phyloP scores from a whole-genome alignment of 176 grass and related monocot species.

The Cenchrus purpureus region DNA sequence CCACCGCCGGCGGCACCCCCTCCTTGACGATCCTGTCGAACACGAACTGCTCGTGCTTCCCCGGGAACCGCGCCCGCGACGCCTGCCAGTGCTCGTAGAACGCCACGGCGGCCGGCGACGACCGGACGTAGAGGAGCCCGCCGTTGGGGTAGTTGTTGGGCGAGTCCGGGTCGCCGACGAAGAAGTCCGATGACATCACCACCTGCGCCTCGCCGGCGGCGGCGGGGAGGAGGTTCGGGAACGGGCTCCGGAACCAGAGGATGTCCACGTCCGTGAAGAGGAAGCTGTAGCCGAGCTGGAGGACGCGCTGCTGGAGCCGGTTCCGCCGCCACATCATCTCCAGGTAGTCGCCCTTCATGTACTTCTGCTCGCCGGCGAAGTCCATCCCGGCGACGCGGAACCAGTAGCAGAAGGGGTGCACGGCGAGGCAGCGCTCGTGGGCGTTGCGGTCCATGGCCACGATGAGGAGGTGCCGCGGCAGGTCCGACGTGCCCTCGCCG shows the following conservation, averaged over 20 bases:
- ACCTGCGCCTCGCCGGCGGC: slow-evolving; percentile 32
- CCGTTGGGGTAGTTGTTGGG: slow-evolving; percentile 64
- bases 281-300: slow-evolving; percentile 81
- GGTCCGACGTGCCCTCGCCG: slow-evolving; percentile 46
- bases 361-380: slow-evolving; percentile 66
- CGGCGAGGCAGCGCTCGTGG: slow-evolving; percentile 45
- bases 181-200: slow-evolving; percentile 69
- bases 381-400: slow-evolving; percentile 50
- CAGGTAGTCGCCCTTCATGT: slow-evolving; percentile 78
- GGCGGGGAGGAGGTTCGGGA: slow-evolving; percentile 32
- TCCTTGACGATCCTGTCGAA: slow-evolving; percentile 79
- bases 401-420: slow-evolving; percentile 72
- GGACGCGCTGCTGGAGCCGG: slow-evolving; percentile 57
- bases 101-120: slow-evolving; percentile 37
- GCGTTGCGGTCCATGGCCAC: slow-evolving; percentile 67
- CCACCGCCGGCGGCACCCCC: slow-evolving; percentile 36
- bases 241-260: slow-evolving; percentile 75
- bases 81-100: slow-evolving; percentile 75
- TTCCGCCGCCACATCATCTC: slow-evolving; percentile 87
- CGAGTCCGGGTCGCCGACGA: slow-evolving; percentile 46
- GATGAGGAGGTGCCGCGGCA: slow-evolving; percentile 63
- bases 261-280: slow-evolving; percentile 93
- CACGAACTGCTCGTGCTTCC: slow-evolving; percentile 72
- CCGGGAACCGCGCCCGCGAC: slow-evolving; percentile 44
- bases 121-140: slow-evolving; percentile 63